phyloP scores from a whole-genome alignment of 257 asterid genomes.

The Przewalskia tangutica region DNA sequence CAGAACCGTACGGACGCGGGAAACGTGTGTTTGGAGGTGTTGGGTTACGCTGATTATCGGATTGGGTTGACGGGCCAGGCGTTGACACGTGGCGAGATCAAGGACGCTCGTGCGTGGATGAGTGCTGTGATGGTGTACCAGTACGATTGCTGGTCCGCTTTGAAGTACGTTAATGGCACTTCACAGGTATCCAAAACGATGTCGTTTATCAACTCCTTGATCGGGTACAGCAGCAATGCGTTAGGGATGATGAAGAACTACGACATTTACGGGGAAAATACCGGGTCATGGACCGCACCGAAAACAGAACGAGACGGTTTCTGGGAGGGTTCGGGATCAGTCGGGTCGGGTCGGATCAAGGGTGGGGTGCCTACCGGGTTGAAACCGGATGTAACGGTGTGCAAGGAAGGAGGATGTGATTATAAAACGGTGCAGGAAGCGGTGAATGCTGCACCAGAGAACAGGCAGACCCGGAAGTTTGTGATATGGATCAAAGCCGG shows the following conservation, averaged over 20 bases:
- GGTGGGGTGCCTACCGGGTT: constrained; percentile 25
- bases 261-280: constrained; percentile 34
- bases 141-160: constrained; percentile 53
- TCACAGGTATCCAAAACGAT: constrained; percentile 21
- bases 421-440: constrained; percentile 50
- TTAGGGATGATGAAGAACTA: constrained; percentile 42
- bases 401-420: constrained; percentile 27
- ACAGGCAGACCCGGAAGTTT: constrained; percentile 20
- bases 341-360: not conserved
- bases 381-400: constrained; percentile 44
- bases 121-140: constrained; percentile 45
- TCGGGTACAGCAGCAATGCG: constrained; percentile 28
- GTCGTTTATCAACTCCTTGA: constrained; percentile 30
- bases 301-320: constrained; percentile 51
- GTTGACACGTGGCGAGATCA: constrained; percentile 13
- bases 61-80: constrained; percentile 13
- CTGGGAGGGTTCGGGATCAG: constrained; percentile 29
- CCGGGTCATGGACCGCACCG: constrained; percentile 32
- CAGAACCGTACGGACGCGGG: constrained; percentile 41
- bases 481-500: constrained; percentile 52
- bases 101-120: constrained; percentile 71
- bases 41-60: constrained; percentile 34
- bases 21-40: constrained; percentile 27
- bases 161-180: constrained; percentile 43
- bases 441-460: constrained; percentile 41